Conservation (phyloP, 768 basidiomycete genomes). For the Lactarius sp. region DNA sequence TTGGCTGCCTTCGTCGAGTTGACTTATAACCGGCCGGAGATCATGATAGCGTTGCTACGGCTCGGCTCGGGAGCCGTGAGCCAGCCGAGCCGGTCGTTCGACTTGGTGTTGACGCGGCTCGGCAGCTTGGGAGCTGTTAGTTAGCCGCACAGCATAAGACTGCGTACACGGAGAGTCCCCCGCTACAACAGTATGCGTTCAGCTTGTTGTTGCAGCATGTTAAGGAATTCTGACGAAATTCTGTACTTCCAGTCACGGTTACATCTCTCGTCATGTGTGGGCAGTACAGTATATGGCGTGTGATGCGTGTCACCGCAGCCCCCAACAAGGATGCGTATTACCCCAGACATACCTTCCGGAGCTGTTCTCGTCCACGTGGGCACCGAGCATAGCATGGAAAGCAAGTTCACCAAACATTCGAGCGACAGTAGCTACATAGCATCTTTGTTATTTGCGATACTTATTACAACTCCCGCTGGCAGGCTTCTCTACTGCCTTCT, state of each 20-base stretch:
- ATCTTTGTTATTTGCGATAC: not conserved
- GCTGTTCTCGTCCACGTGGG: constrained; percentile 35
- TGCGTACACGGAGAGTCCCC: not conserved
- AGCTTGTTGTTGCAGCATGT: not conserved
- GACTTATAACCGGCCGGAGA: constrained; percentile 34
- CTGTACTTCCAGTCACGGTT: constrained; percentile 33
- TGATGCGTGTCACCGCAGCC: constrained; percentile 37
- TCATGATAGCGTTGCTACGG: no score
- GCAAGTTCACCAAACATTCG: constrained; percentile 51
- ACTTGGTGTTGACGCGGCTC: no score
- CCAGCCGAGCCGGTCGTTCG: no score
- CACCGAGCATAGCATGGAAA: constrained; percentile 40
- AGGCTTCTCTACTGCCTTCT: constrained; percentile 52
- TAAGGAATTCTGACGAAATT: not conserved
- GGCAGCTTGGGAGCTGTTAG: no score
- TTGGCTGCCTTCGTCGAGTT: constrained; percentile 48
- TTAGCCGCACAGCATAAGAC: no score
- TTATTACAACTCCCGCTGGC: not conserved
- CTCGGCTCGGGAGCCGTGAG: no score
- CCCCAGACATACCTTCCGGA: constrained; percentile 37
- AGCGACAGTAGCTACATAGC: constrained; percentile 44
- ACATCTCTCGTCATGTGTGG: constrained; percentile 51
- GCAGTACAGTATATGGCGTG: constrained; percentile 50
- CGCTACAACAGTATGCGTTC: not conserved
- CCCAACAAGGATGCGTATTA: constrained; percentile 41